These are phyloP conservation scores for Naganishia friedmannii DNA, from an alignment of 768 basidiomycete species.

Conservation along the genomic window DNA sequence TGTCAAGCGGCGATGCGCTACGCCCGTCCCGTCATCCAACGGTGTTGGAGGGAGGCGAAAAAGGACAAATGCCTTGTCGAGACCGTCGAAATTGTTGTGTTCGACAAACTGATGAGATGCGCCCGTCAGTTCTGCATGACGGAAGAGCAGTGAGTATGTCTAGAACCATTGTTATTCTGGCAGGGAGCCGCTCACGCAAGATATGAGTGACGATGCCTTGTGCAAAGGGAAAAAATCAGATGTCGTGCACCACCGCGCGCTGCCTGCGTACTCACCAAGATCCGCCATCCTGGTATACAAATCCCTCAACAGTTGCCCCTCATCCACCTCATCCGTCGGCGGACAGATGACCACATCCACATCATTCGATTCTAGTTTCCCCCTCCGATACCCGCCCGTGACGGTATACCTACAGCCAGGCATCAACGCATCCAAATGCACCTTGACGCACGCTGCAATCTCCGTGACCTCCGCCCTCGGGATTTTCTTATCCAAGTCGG, in stretches of 20 bases:
- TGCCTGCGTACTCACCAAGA: conserved; percentile 56
- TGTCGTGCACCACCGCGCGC: no score
- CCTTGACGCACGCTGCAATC: conserved; percentile 67
- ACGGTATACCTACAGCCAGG: conserved; percentile 71
- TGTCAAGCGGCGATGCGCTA: conserved; percentile 54
- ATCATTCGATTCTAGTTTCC: conserved; percentile 76
- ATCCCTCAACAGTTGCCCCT: conserved; percentile 60
- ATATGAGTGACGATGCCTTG: conserved; percentile 73
- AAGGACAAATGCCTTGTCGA: conserved; percentile 81
- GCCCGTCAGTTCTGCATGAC: conserved; percentile 20
- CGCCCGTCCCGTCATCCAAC: conserved; percentile 25
- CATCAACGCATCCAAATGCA: conserved; percentile 64
- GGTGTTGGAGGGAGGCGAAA: conserved; percentile 61
- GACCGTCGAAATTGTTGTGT: conserved; percentile 66
- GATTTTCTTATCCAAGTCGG: conserved; percentile 60
- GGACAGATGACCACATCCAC: conserved; percentile 87
- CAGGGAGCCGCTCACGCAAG: conserved; percentile 64
- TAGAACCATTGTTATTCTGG: no score
- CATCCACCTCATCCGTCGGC: conserved; percentile 48
- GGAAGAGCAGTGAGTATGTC: not conserved
- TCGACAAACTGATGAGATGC: conserved; percentile 39
- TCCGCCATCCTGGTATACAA: conserved; percentile 62
- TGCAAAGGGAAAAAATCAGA: not conserved
- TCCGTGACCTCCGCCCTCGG: conserved; percentile 72
- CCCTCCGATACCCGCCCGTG: conserved; percentile 81